Evolutionary conservation across 495 filamentous ascomycete species (phyloP), one percentile per base, ranked within the genome.

Genomic region (Penicillium silybi): DNA sequence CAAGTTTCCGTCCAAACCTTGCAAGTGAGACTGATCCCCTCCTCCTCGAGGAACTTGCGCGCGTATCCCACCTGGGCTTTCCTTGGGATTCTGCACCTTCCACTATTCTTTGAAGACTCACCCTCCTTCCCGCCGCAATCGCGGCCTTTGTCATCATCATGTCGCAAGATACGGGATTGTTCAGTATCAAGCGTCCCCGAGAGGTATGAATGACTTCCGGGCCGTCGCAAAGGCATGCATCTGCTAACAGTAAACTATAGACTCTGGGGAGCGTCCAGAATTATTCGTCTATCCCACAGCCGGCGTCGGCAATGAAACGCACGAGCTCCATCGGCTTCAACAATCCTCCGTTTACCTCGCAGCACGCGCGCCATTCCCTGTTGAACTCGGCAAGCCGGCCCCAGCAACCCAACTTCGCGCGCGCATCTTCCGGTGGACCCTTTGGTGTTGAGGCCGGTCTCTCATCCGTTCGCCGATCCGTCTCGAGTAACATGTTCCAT

Each of bases 241-340:
- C 63, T 20, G 54, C 57, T 60, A 17, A 53, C 42, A 47, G 39
- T 56, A 20, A 37, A 35, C 40, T 52, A 37, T 67, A 93, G 89
- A 92, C 89, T 23, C 81, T 95, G 38, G 89, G 84, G 55, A 80
- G 82, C 59, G 79, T 92, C 61, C 88, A 84, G 63, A 81, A 83
- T 67, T 92, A 86, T 62, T 85, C 86, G 35, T 75, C 82, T n/a
- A 87, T 96, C 48, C 91, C 92, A 5, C 88, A 90, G 68, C 90
- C 91, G 5, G 76, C 86, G n/a, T 97, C 93, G n/a, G 89, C 93
- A 20, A 80, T 97, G 76, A 97, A 97, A 71, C 89, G 93, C 65
- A 88, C 89, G 7, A 95, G 83, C 59, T 92, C 89, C n/a, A 85
- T 85, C 41, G 83, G 84, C 54, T 72, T 79, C 56, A 80, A 84